A percentile compares a stretch with the other conserved stretches of the same genome.
These are phyloP conservation scores for Lactarius hatsudake DNA, from an alignment of 768 basidiomycete species.

Conservation along the genomic window DNA sequence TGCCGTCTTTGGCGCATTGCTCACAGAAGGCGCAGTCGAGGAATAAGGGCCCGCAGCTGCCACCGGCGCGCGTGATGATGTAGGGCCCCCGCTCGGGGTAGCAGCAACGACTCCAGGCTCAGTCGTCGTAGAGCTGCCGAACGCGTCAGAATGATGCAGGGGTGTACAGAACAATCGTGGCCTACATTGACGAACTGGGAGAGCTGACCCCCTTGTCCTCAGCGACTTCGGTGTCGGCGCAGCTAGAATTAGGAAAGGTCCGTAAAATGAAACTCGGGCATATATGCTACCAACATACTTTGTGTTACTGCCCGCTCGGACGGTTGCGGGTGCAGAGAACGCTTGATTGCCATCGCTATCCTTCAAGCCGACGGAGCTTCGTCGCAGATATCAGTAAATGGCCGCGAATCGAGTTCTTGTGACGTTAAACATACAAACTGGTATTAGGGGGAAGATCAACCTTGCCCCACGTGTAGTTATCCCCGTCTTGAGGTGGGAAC, in stretches of 20 bases:
- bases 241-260: slow-evolving; percentile 9
- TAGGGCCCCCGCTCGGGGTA: not conserved
- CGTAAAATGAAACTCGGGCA: not conserved
- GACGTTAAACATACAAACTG: slow-evolving; percentile 43
- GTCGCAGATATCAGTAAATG: slow-evolving; percentile 5
- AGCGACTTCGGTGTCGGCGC: slow-evolving; percentile 12
- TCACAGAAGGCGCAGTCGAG: not conserved
- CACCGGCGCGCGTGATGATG: not conserved
- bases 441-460: slow-evolving; percentile 48
- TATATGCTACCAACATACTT: slow-evolving; percentile 33
- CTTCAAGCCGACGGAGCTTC: slow-evolving; percentile 54
- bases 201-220: slow-evolving; percentile 17
- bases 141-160: not conserved
- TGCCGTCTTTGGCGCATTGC: slow-evolving; percentile 1
- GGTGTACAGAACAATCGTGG: not conserved
- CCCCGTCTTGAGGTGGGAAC: slow-evolving; percentile 47
- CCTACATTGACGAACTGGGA: slow-evolving; percentile 1
- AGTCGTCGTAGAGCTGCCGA: not conserved
- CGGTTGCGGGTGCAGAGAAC: slow-evolving; percentile 51
- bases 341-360: slow-evolving; percentile 53
- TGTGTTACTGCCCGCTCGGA: slow-evolving; percentile 39
- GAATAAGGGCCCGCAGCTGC: not conserved
- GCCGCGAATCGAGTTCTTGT: not conserved
- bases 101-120: not conserved
- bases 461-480: slow-evolving; percentile 47